Percentiles rank a stretch among this genome's conserved stretches.
Evolutionary conservation across 2,329 filamentous ascomycete species (phyloP).

Genomic region (Hypoxylon sp.): DNA sequence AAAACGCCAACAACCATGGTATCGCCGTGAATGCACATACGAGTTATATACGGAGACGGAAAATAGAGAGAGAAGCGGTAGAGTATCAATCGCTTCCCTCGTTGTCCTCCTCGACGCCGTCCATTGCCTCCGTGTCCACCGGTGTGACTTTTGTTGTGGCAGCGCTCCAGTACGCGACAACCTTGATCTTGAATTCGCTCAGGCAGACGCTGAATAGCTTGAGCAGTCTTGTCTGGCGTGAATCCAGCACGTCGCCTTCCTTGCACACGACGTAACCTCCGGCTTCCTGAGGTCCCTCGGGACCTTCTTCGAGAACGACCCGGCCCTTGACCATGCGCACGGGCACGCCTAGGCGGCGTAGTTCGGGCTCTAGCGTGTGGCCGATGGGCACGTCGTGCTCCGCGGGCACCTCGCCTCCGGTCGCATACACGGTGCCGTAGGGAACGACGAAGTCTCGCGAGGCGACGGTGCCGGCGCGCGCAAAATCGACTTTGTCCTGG

Average conservation of each 20-base stretch:
- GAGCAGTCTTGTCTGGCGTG: slow-evolving; percentile 90
- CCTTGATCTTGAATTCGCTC: slow-evolving; percentile 88
- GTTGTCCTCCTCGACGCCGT: slow-evolving; percentile 46
- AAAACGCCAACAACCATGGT: slow-evolving; percentile 51
- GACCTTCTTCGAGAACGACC: slow-evolving; percentile 74
- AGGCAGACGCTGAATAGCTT: slow-evolving; percentile 94
- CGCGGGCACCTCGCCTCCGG: slow-evolving; percentile 81
- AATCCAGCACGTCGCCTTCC: slow-evolving; percentile 88
- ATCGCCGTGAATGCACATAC: slow-evolving; percentile 52
- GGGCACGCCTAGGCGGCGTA: slow-evolving; percentile 90
- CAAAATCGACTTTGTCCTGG: slow-evolving; percentile 81
- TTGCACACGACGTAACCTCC: slow-evolving; percentile 83
- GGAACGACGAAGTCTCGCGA: slow-evolving; percentile 85
- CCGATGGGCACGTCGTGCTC: slow-evolving; percentile 90
- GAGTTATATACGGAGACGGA: slow-evolving; percentile 26
- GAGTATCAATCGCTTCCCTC: slow-evolving; percentile 47
- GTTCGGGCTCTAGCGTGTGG: slow-evolving; percentile 90
- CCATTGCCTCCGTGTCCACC: slow-evolving; percentile 58
- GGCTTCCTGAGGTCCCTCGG: slow-evolving; percentile 65
- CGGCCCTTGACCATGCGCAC: slow-evolving; percentile 90
- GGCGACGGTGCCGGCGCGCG: slow-evolving; percentile 85
- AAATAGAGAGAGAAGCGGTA: background rate
- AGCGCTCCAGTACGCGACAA: slow-evolving; percentile 80
- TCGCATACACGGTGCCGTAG: slow-evolving; percentile 83
- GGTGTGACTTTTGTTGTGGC: slow-evolving; percentile 73